phyloP scores from a whole-genome alignment of 2,329 filamentous ascomycete genomes.

The Alternaria ventricosa region DNA sequence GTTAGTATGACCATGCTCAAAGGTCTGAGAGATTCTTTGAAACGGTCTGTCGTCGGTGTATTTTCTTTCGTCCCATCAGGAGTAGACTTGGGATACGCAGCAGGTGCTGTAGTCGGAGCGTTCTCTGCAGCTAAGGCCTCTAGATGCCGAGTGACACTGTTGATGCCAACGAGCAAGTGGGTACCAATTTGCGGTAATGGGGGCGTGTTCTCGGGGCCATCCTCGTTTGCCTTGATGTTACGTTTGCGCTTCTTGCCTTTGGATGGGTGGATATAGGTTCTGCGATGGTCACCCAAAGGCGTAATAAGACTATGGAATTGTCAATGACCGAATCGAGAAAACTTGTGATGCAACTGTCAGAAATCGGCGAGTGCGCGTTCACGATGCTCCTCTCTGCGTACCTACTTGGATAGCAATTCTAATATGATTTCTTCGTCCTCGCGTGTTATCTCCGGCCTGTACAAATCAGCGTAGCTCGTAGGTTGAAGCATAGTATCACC shows the following conservation, averaged over 20 bases:
- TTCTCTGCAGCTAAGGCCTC: slow-evolving; percentile 51
- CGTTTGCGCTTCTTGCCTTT: slow-evolving; percentile 63
- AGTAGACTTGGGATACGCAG: neutral
- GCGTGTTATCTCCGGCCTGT: slow-evolving; percentile 66
- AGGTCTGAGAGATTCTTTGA: neutral
- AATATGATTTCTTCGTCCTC: slow-evolving; percentile 69
- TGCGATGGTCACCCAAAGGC: slow-evolving; percentile 69
- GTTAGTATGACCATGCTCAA: slow-evolving; percentile 41
- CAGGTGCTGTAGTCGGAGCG: slow-evolving; percentile 18
- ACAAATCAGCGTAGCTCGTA: slow-evolving; percentile 8
- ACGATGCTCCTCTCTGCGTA: slow-evolving; percentile 15
- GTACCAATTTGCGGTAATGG: slow-evolving; percentile 59
- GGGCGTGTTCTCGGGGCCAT: slow-evolving; percentile 26
- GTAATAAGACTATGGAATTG: slow-evolving; percentile 61
- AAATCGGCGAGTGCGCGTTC: neutral
- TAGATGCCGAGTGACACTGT: slow-evolving; percentile 67
- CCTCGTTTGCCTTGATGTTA: slow-evolving; percentile 9
- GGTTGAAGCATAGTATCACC: slow-evolving; percentile 10
- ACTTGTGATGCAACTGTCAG: neutral
- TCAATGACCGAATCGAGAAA: neutral
- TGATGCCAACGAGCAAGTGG: slow-evolving; percentile 69
- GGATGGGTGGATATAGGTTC: slow-evolving; percentile 61
- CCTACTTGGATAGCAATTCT: slow-evolving; percentile 71
- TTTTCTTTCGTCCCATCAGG: neutral
- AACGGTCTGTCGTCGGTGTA: neutral